These are phyloP conservation scores for Manihot esculenta DNA, from an alignment of 441 rosid genomes.

Conservation along the genomic window DNA sequence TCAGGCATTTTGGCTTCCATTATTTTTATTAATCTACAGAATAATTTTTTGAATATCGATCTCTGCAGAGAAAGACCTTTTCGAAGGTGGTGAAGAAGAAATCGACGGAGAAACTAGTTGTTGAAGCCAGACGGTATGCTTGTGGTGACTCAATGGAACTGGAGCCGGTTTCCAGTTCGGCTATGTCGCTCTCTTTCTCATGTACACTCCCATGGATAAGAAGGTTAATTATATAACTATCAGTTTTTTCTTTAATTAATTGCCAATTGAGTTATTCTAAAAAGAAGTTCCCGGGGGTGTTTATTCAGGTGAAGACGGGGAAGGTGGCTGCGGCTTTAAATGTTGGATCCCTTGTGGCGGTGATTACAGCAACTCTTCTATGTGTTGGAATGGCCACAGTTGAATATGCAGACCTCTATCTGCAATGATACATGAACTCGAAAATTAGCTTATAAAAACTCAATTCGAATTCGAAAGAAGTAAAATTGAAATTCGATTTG, in stretches of 20 bases:
- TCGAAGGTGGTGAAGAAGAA: slow-evolving; percentile 43
- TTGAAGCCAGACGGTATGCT: slow-evolving; percentile 53
- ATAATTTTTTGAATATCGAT: no score
- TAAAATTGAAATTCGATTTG: no score
- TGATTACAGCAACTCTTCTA: slow-evolving; percentile 42
- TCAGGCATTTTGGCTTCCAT: no score
- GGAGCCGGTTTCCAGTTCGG: slow-evolving; percentile 46
- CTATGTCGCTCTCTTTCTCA: slow-evolving; percentile 50
- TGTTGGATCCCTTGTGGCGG: slow-evolving; percentile 42
- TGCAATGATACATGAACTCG: slow-evolving; percentile 24
- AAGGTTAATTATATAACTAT: slow-evolving; percentile 33
- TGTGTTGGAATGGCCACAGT: slow-evolving; percentile 48
- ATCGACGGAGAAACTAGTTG: slow-evolving; percentile 54
- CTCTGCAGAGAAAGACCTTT: slow-evolving; percentile 44
- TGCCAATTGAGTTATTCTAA: no score
- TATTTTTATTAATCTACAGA: no score
- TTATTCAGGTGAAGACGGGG: slow-evolving; percentile 39
- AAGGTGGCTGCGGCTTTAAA: slow-evolving; percentile 39
- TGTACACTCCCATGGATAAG: slow-evolving; percentile 43
- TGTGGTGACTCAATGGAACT: slow-evolving; percentile 44
- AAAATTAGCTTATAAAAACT: no score
- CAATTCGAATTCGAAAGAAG: no score
- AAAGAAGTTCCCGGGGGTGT: background rate
- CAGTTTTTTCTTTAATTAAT: no score
- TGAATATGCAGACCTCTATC: slow-evolving; percentile 56